Evolutionary conservation across 768 basidiomycete species (phyloP).

Genomic region (Cubamyces sp.): DNA sequence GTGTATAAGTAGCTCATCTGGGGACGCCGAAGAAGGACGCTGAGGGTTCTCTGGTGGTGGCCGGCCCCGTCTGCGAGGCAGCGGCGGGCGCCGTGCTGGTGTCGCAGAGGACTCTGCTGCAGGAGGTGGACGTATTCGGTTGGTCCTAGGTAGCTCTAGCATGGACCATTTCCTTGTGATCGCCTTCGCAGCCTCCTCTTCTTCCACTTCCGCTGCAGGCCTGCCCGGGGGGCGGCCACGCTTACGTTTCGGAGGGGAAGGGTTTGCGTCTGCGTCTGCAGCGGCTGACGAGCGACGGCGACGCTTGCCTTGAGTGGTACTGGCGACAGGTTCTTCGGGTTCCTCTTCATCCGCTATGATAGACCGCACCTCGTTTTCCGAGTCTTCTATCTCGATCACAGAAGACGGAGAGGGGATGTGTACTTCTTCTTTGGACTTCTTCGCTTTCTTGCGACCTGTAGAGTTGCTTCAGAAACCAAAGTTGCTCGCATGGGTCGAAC

Average conservation of each 20-base stretch:
- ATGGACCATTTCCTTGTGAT: not conserved
- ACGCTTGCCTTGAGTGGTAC: constrained; percentile 3
- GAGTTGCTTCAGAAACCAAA: not conserved
- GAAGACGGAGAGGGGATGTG: constrained; percentile 1
- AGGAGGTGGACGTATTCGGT: not conserved
- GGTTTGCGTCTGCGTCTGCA: not conserved
- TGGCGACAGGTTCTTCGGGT: not conserved
- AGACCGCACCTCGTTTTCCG: constrained; percentile 25
- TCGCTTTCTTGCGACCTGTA: constrained; percentile 18
- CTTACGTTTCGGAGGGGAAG: constrained; percentile 11
- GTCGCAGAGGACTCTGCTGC: not conserved
- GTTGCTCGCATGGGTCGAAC: not conserved
- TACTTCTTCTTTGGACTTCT: constrained; percentile 3
- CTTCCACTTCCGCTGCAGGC: constrained; percentile 9
- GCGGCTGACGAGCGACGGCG: constrained; percentile 14
- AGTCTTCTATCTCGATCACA: constrained; percentile 5
- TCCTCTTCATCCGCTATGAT: constrained; percentile 19
- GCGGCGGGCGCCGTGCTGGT: not conserved
- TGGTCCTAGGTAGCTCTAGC: not conserved
- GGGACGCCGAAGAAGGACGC: constrained; percentile 10
- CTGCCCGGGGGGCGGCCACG: constrained; percentile 16
- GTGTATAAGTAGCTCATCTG: constrained; percentile 23
- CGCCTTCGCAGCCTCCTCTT: not conserved
- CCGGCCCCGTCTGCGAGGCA: constrained; percentile 9
- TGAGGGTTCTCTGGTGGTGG: not conserved